Evolutionary conservation across 257 asterid genomes (phyloP), one percentile per base, ranked within the genome.

Genomic region (Leptodermis oblonga): DNA sequence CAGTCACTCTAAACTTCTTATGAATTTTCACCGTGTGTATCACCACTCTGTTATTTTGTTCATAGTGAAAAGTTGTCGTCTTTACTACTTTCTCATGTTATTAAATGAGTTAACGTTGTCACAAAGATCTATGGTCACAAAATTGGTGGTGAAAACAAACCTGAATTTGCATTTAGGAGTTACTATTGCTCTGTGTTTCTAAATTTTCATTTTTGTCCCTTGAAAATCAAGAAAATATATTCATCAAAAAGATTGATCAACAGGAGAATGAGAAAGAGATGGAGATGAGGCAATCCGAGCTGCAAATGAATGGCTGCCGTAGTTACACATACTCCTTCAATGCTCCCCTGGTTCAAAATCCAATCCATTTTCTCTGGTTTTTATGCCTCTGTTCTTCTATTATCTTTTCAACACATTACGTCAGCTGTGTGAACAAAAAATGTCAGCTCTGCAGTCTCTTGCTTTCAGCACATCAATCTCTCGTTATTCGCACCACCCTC

Each of bases 371-470:
- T 55, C 34, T 43, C 31, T 46, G 15, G 56, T 23, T 15, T 26
- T 65, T 65, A 54, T 52, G 59, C 30, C 30, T 52, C n/a, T n/a
- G n/a, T 73, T 76, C 49, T 23, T 23, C 22, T 33, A 23, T 23
- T 2, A 23, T 64, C 68, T 45, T 34, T 36, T 39, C 71, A 56
- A 71, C 68, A 22, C n/a, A 3, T 14, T 30, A 15, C 60, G 5
- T 7, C 58, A 25, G 10, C 49, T 49, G n/a, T 56, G 45, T 39
- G 51, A 10, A 31, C 46, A 56, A 1, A 26, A 52, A 41, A 84
- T 86, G 93, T 93, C 97, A 65, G 77, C 88, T 62, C 83, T 88
- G 61, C 97, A 84, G 43, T 88, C 89, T 22, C 71, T 87, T 59
- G 88, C 81, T 70, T 80, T 82, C 81, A 81, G 87, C 34, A 80